phyloP scores from a whole-genome alignment of 169 alveolate genomes.

The Plasmodium yoelii region DNA sequence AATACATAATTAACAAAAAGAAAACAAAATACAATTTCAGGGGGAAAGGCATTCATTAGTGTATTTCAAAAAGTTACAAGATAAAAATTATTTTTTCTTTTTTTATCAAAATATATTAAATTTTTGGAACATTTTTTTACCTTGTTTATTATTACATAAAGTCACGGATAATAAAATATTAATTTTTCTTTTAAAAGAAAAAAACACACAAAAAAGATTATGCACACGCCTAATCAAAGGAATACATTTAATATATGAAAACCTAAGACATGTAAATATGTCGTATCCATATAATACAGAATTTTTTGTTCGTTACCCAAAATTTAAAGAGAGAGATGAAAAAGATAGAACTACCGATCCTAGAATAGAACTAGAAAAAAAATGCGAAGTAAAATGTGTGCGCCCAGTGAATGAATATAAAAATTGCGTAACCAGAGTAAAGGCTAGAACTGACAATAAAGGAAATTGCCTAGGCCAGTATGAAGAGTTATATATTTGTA shows the following conservation, averaged over 20 bases:
- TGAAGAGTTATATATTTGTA: constrained; percentile 83
- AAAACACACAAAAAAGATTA: too few species aligned
- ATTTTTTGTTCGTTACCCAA: constrained; percentile 81
- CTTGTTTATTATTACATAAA: too few species aligned
- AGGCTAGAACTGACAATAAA: constrained; percentile 82
- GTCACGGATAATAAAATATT: too few species aligned
- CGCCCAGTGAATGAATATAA: constrained; percentile 83
- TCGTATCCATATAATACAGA: constrained; percentile 82
- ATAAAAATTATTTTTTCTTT: too few species aligned
- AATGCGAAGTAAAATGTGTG: constrained; percentile 82
- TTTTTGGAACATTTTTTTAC: too few species aligned
- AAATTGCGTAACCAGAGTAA: constrained; percentile 81
- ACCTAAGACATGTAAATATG: constrained; percentile 43
- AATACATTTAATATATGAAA: too few species aligned
- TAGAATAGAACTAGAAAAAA: constrained; percentile 81
- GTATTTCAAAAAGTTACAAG: too few species aligned
- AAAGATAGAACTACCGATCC: constrained; percentile 84
- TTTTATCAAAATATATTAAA: too few species aligned
- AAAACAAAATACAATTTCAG: too few species aligned
- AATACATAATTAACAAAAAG: not conserved
- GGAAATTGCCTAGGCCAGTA: constrained; percentile 86
- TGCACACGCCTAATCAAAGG: too few species aligned
- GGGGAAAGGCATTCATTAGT: too few species aligned
- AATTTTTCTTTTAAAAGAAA: too few species aligned
- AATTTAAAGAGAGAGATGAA: constrained; percentile 80